Base-by-base conservation (phyloP, 2,329 filamentous ascomycete genomes). In the Pestalotiopsis sp. region DNA sequence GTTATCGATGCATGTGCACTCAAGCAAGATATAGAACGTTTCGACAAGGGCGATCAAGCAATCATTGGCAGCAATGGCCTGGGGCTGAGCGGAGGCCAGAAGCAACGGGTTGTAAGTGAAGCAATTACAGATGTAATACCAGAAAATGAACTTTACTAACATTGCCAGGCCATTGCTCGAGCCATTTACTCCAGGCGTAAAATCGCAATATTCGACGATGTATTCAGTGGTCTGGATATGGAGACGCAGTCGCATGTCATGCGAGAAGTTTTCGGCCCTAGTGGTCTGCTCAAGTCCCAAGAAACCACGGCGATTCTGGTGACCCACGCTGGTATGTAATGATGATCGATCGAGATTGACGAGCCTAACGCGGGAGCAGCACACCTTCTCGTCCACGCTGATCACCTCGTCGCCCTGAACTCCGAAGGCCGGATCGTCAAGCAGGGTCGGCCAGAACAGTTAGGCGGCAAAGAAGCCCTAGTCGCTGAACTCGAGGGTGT, bases 351-450 rank as follows among this genome's bases (percentile, higher is more conserved):
- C n/a, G 23, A 25, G 38, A n/a, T 20, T 17, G n/a, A 4, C 11
- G n/a, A 36, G 6, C 41, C 31, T 64, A 64, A 64, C n/a, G 12
- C 13, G n/a, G 9, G 12, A 20, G 4, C 25, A 65, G 63, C 25
- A 39, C 64, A 60, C 25, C 64, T 59, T 67, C 74, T 73, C 9
- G 69, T 25, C 55, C 27, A 75, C 64, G 78, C 80, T 49, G 78
- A 82, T 68, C 72, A 79, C 3, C 76, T 81, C 7, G 73, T 81
- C n/a, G 74, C 74, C 3, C 67, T 81, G 2, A 66, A 68, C 17
- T 49, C 38, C 13, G 60, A 73, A 25, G 77, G 77, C 2, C 66
- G 45, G 2, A 70, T 78, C 63, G 66, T 70, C 6, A 73, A 78
- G 41, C 75, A 78, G 68, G 79, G 81, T 4, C 72, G 71, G 14